Evolutionary conservation across 768 basidiomycete genomes (phyloP), one percentile per base, ranked within the genome.

Genomic region (Hysterangium stoloniferum): DNA sequence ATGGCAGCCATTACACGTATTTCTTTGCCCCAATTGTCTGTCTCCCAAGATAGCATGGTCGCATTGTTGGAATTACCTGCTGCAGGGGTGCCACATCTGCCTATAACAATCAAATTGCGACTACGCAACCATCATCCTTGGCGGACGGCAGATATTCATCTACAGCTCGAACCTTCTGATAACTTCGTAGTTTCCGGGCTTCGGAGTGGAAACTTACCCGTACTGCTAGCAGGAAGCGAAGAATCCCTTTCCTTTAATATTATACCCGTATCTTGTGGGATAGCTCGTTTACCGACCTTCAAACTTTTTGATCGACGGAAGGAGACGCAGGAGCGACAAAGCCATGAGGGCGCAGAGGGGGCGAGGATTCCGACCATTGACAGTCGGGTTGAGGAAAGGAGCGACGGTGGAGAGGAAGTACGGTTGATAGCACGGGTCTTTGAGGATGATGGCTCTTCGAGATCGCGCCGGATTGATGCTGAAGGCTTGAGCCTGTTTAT

Each of bases 171-270:
- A 48, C 73, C 80, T 1, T 66, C 74, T 11, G 87, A 88, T 35
- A 72, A 75, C n/a, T 95, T 96, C 64, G 79, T 93, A 13, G 78
- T 92, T 36, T 77, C 87, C 2, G 93, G 94, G 0, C 62, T 86
- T 31, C 71, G 87, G 41, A 76, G 70, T 43, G 79, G 80, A 3
- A 75, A 80, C 8, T 56, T 90, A 7, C 82, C 88, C 2, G 66
- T 84, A 38, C 67, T 97, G n/a, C 68, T 87, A 36, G 84, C 91
- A 0, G 82, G 82, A 4, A 68, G 72, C 24, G 86, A 89, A 62
- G 80, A 80, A 57, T 72, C 64, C 52, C 45, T 90, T 19, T 66
- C 66, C 8, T 91, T 86, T 84, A 76, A 73, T 25, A 61, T 89
- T 28, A 74, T 88, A 25, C 84, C 88, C 1, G 63, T 89, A 33